phyloP scores from a whole-genome alignment of 2,329 filamentous ascomycete genomes.

The Lachnellula occidentalis region DNA sequence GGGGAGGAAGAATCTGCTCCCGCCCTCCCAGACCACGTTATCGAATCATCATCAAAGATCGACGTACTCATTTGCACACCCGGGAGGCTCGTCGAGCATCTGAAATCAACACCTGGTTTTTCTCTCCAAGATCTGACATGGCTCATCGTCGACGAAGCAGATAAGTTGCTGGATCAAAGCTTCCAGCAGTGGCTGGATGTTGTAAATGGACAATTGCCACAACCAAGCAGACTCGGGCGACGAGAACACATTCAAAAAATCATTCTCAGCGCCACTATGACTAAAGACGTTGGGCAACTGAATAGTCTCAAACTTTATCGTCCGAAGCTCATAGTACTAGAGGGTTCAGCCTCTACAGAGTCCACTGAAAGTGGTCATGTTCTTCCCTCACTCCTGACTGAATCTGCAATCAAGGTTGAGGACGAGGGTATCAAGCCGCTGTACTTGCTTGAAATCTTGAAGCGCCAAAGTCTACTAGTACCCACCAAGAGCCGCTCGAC shows the following conservation, averaged over 20 bases:
- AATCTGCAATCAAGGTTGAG: slow-evolving; percentile 62
- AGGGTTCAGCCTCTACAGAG: slow-evolving; percentile 37
- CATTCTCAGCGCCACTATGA: slow-evolving; percentile 88
- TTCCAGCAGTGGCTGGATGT: slow-evolving; percentile 86
- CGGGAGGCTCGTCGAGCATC: slow-evolving; percentile 85
- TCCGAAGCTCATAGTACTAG: slow-evolving; percentile 72
- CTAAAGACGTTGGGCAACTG: slow-evolving; percentile 74
- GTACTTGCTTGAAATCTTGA: slow-evolving; percentile 74
- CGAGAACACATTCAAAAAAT: slow-evolving; percentile 61
- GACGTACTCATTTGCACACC: slow-evolving; percentile 90
- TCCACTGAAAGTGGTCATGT: slow-evolving; percentile 39
- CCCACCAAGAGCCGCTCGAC: slow-evolving; percentile 10
- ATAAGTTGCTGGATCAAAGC: slow-evolving; percentile 83
- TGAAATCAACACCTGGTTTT: slow-evolving; percentile 79
- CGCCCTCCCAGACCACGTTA: slow-evolving; percentile 56
- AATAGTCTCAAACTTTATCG: slow-evolving; percentile 65
- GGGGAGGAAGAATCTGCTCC: slow-evolving; percentile 31
- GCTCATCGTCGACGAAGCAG: slow-evolving; percentile 90
- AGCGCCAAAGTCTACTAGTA: slow-evolving; percentile 45
- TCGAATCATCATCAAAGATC: slow-evolving; percentile 63
- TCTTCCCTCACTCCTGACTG: slow-evolving; percentile 58
- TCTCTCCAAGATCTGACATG: slow-evolving; percentile 72
- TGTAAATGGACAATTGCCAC: slow-evolving; percentile 54
- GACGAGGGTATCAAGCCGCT: slow-evolving; percentile 72
- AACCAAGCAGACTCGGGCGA: slow-evolving; percentile 9